phyloP scores from a whole-genome alignment of 208 protist genomes.

The Sergeia podlipaevii region DNA sequence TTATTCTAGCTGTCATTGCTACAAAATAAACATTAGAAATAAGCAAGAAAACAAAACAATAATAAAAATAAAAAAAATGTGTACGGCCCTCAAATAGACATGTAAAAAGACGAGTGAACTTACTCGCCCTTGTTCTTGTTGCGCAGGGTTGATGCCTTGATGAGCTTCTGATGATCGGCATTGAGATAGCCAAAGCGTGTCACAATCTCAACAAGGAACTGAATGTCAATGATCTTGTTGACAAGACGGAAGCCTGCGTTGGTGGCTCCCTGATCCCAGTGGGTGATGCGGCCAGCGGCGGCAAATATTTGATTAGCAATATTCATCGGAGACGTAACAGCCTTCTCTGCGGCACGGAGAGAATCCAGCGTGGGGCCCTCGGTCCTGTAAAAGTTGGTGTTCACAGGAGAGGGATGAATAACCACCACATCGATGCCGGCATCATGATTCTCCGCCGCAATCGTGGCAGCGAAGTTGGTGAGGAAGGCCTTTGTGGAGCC shows the following conservation, averaged over 20 bases:
- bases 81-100: neutral
- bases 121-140: too few species aligned
- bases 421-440: constrained; percentile 83
- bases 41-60: too few species aligned
- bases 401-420: constrained; percentile 85
- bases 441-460: constrained; percentile 80
- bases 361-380: constrained; percentile 72
- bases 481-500: constrained; percentile 91
- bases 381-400: constrained; percentile 90
- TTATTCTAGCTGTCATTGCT: too few species aligned
- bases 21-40: too few species aligned
- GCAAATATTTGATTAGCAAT: constrained; percentile 87
- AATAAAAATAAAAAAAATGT: neutral
- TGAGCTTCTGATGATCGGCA: constrained; percentile 63
- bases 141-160: constrained; percentile 43
- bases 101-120: neutral
- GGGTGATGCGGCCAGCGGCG: constrained; percentile 69
- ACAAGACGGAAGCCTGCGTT: constrained; percentile 65
- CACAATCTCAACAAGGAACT: constrained; percentile 76
- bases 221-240: constrained; percentile 84
- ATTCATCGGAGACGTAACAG: constrained; percentile 58
- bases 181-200: constrained; percentile 74
- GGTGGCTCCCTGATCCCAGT: constrained; percentile 81
- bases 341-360: constrained; percentile 69
- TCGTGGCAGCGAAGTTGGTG: constrained; percentile 78